Percentiles rank a stretch among this genome's conserved stretches.
phyloP scores from a whole-genome alignment of 176 grass and related monocot genomes.

The Eremochloa ophiuroides region DNA sequence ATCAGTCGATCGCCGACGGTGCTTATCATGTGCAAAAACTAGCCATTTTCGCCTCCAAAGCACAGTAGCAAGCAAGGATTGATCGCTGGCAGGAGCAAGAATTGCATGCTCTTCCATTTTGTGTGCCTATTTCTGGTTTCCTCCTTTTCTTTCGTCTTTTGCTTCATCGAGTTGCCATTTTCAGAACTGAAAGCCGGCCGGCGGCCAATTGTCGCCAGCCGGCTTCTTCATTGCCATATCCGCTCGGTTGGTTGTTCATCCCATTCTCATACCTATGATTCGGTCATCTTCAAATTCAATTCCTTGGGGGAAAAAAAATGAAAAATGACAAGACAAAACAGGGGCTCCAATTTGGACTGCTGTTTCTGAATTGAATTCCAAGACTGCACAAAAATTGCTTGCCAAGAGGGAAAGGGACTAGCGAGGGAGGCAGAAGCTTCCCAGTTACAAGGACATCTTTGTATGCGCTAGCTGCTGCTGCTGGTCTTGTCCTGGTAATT shows the following conservation, averaged over 20 bases:
- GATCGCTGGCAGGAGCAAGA: not conserved
- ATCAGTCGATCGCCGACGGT: not conserved
- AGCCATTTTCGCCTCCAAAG: not conserved
- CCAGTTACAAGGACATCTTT: not conserved
- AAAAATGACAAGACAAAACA: not conserved
- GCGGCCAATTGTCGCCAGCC: not conserved
- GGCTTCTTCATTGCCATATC: not conserved
- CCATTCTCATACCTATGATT: too few relatives aligned
- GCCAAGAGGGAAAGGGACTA: not conserved
- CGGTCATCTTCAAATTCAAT: too few relatives aligned
- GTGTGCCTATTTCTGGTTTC: not conserved
- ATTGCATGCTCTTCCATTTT: not conserved
- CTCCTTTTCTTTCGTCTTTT: not conserved
- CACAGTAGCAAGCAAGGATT: not conserved
- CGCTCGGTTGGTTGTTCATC: not conserved
- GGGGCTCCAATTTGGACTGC: not conserved
- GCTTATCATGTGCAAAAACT: not conserved
- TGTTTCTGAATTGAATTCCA: not conserved
- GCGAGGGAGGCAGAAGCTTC: not conserved
- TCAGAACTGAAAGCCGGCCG: not conserved
- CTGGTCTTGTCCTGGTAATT: not conserved
- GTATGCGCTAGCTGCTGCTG: not conserved
- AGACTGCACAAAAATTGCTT: not conserved
- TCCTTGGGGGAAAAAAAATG: not conserved
- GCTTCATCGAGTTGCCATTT: constrained; percentile 11